Evolutionary conservation across 441 rosid genomes (phyloP).

Genomic region (Gossypium davidsonii): DNA sequence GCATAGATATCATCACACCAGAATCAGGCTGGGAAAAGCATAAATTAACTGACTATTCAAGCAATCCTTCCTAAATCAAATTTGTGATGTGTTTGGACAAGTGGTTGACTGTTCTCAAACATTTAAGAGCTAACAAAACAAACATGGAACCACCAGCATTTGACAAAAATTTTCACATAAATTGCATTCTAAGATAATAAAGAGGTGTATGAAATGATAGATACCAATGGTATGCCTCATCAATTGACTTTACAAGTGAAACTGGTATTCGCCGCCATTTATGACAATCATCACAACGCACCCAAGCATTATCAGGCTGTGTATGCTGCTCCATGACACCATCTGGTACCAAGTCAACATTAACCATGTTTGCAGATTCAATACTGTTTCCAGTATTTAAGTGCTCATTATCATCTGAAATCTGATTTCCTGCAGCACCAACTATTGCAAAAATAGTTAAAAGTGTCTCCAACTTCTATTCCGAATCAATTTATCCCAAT

Average conservation of each 20-base stretch:
- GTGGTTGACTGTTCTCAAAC: not conserved
- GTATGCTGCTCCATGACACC: constrained; percentile 34
- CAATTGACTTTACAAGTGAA: constrained; percentile 59
- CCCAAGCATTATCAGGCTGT: constrained; percentile 73
- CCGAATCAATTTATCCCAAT: not conserved
- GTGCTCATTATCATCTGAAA: constrained; percentile 30
- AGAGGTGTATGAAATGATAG: constrained; percentile 18
- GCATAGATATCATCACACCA: not conserved
- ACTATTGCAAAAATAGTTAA: constrained; percentile 18
- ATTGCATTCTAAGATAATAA: constrained; percentile 13
- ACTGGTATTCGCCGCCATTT: constrained; percentile 95
- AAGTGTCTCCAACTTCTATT: not conserved
- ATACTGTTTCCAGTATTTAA: constrained; percentile 21
- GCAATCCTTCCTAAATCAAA: not conserved
- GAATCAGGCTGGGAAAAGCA: not conserved
- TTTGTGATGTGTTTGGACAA: not conserved
- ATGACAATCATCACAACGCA: constrained; percentile 81
- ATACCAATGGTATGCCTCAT: constrained; percentile 83
- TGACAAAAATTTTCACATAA: constrained; percentile 2
- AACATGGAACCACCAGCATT: not conserved
- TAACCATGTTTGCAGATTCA: constrained; percentile 27
- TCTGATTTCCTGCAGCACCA: constrained; percentile 35
- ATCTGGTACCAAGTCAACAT: constrained; percentile 33
- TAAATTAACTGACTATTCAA: not conserved
- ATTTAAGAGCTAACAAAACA: not conserved